Evolutionary conservation across 495 filamentous ascomycete species (phyloP).

Genomic region (Trichoderma reesei): DNA sequence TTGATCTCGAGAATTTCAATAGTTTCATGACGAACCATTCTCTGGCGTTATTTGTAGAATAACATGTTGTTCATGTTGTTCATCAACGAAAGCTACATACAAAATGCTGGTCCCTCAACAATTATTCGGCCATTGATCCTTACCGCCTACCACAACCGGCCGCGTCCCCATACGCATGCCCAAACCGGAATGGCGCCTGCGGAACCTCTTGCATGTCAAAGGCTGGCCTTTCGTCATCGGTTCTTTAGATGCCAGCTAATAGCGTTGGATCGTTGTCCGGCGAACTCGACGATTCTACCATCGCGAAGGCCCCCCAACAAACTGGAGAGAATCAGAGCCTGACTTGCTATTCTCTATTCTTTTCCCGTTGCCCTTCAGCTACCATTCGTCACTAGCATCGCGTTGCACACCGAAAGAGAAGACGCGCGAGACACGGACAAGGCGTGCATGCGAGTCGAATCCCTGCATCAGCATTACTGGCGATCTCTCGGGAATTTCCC

Average conservation of each 20-base stretch:
- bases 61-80: too few species aligned
- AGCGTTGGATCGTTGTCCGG: background rate
- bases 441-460: background rate
- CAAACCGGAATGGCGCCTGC: background rate
- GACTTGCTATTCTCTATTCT: too few species aligned
- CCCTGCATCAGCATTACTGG: background rate
- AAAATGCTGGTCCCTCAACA: too few species aligned
- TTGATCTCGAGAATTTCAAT: too few species aligned
- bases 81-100: too few species aligned
- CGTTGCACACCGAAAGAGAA: background rate
- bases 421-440: background rate
- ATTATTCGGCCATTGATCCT: too few species aligned
- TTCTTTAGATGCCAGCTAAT: background rate
- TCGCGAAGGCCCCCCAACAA: background rate
- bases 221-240: constrained; percentile 8
- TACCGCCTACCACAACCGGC: background rate
- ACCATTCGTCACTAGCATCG: too few species aligned
- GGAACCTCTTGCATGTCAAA: background rate
- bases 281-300: background rate
- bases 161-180: background rate
- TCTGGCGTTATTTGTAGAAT: too few species aligned
- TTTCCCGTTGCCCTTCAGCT: too few species aligned
- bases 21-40: too few species aligned
- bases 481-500: background rate
- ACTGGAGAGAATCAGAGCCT: too few species aligned